Evolutionary conservation across 805 yeast species (phyloP), one percentile per base, ranked within the genome.

Genomic region (Yueomyces sp.): DNA sequence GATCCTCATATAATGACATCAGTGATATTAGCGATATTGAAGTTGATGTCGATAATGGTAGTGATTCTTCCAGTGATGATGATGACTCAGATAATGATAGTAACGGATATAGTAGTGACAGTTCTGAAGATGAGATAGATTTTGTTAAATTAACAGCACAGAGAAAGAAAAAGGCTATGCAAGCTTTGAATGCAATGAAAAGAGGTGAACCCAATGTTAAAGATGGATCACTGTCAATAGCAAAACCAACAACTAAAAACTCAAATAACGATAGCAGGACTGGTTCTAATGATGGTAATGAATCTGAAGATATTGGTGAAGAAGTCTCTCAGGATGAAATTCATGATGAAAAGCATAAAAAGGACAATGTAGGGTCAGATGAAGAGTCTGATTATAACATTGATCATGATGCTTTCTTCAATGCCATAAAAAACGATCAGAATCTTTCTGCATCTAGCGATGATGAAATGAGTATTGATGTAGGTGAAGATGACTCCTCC

Each of bases 141-240:
- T 81, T 79, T 57, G 84, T 82, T 12, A 75, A 74, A 56, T 62
- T 83, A 47, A 82, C 84, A 34, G 83, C 81, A 7, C 81, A 80
- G 56, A 68, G 77, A 48, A 76, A 81, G 61, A 75, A 75, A 36
- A 70, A 64, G 47, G 69, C 77, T 1, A 64, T 74, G 68, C 72
- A 73, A 48, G 74, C 76, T 1, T 71, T 46, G 65, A 47, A 54
- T 33, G 59, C 59, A 28, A 49, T 53, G 50, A 65, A 57, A 43
- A 53, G 65, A 56, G 56, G 61, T 26, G 48, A 61, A 41, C 33
- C 33, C 9, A 30, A 30, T 6, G 19, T 19, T 19, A 19, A 19
- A 19, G 19, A 19, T 19, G 31, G 5, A 19, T 26, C 33, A 26
- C 37, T 26, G 28, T 34, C 40, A 37, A 29, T 19, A 5, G 31